Percentiles rank a stretch among this genome's conserved stretches.
Evolutionary conservation across 805 yeast genomes (phyloP).

Genomic region (Cyberlindnera subsufficiens): DNA sequence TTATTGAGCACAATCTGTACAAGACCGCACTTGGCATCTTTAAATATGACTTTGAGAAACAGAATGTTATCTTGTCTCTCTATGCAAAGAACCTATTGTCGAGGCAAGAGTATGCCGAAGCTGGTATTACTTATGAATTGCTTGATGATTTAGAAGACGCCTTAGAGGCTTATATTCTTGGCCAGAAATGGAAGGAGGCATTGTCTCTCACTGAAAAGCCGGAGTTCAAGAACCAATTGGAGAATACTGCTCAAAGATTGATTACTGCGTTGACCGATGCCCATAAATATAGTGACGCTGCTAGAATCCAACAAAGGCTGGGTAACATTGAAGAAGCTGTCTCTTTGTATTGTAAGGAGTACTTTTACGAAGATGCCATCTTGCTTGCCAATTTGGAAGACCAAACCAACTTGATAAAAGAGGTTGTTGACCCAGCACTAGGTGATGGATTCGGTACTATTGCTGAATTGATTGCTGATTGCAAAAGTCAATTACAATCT

Average conservation of each 20-base stretch:
- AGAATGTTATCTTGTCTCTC: constrained; percentile 44
- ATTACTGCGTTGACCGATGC: constrained; percentile 56
- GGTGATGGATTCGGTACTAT: constrained; percentile 84
- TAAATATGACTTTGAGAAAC: constrained; percentile 50
- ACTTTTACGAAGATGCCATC: constrained; percentile 70
- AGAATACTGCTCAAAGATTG: constrained; percentile 51
- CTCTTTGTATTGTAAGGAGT: constrained; percentile 65
- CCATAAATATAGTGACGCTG: constrained; percentile 76
- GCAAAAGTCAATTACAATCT: constrained; percentile 76
- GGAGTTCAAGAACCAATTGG: constrained; percentile 33
- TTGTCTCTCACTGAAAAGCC: constrained; percentile 47
- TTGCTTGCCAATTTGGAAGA: constrained; percentile 47
- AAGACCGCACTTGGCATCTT: constrained; percentile 60
- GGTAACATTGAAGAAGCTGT: constrained; percentile 58
- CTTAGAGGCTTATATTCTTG: constrained; percentile 59
- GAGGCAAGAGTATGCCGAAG: constrained; percentile 57
- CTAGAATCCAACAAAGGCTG: constrained; percentile 65
- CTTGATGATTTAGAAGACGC: constrained; percentile 55
- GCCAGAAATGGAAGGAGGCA: constrained; percentile 84
- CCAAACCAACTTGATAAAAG: constrained; percentile 41
- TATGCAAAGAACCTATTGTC: constrained; percentile 61
- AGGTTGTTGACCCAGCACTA: constrained; percentile 63
- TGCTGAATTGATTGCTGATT: constrained; percentile 91
- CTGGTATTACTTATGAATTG: constrained; percentile 74
- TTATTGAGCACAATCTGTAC: constrained; percentile 64